Conservation (phyloP, 2,329 filamentous ascomycete genomes). For the Tolypocladium tundrense region DNA sequence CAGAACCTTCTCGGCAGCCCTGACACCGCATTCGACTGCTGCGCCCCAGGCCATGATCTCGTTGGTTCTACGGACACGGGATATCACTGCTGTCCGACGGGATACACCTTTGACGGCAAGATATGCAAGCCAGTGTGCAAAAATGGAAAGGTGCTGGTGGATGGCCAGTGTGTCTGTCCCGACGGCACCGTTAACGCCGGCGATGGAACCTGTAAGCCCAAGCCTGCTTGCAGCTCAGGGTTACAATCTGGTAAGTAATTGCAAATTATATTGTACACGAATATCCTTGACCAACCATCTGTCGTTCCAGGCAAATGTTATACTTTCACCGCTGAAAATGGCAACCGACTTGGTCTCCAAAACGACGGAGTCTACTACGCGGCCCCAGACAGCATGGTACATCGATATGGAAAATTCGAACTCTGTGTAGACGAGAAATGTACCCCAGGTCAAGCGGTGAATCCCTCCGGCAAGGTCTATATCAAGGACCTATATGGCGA, state of each 20-base stretch:
- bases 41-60: slow-evolving; percentile 8
- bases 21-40: slow-evolving; percentile 10
- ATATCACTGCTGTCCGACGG: slow-evolving; percentile 9
- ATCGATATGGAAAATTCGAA: slow-evolving; percentile 9
- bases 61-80: slow-evolving; percentile 3
- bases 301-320: slow-evolving; percentile 7
- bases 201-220: slow-evolving; percentile 4
- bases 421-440: slow-evolving; percentile 9
- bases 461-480: slow-evolving; percentile 4
- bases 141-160: slow-evolving; percentile 7
- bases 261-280: too few relatives aligned
- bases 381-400: slow-evolving; percentile 6
- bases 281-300: not conserved
- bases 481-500: slow-evolving; percentile 9
- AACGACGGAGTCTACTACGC: slow-evolving; percentile 6
- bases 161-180: slow-evolving; percentile 7
- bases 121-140: slow-evolving; percentile 7
- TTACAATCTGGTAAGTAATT: slow-evolving; percentile 1
- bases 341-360: slow-evolving; percentile 5
- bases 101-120: slow-evolving; percentile 5
- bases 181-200: slow-evolving; percentile 1
- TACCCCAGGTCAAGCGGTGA: slow-evolving; percentile 2
- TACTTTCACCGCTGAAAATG: slow-evolving; percentile 6
- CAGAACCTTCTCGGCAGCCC: slow-evolving; percentile 6
- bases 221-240: not conserved